phyloP scores from a whole-genome alignment of 1,284 basidiomycete species.

The Ceratobasidium papillatum region DNA sequence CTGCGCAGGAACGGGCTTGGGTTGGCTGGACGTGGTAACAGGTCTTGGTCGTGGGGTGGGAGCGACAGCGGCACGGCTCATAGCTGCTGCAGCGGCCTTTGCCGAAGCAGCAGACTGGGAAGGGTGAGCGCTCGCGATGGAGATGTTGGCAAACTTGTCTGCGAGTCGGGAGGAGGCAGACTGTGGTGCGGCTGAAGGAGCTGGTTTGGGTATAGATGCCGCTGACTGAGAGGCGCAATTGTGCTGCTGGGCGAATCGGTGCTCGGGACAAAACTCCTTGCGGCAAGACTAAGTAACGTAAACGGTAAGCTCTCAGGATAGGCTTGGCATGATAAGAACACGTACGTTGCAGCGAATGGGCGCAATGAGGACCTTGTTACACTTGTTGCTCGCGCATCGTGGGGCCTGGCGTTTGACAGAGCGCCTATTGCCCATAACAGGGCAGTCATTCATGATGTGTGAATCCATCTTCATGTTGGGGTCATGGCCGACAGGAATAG shows the following conservation, averaged over 20 bases:
- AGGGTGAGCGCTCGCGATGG: conserved; percentile 52
- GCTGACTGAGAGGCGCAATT: conserved; percentile 54
- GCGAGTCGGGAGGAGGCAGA: conserved; percentile 41
- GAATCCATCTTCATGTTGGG: conserved; percentile 78
- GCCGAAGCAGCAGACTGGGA: conserved; percentile 44
- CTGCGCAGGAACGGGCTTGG: conserved; percentile 23
- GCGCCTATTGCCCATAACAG: conserved; percentile 67
- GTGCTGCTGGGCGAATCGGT: conserved; percentile 77
- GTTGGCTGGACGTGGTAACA: conserved; percentile 21
- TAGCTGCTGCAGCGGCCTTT: conserved; percentile 57
- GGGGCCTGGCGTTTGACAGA: conserved; percentile 53
- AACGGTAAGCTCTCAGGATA: not conserved
- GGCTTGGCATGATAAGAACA: conserved; percentile 43
- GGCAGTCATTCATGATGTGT: conserved; percentile 71
- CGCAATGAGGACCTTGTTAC: conserved; percentile 74
- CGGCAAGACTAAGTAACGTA: conserved; percentile 63
- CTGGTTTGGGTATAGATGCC: conserved; percentile 29
- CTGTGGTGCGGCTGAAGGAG: conserved; percentile 43
- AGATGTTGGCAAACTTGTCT: conserved; percentile 44
- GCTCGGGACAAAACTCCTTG: conserved; percentile 73
- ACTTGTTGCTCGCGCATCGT: conserved; percentile 65
- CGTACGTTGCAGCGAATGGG: conserved; percentile 76
- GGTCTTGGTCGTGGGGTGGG: conserved; percentile 12
- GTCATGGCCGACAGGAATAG: conserved; percentile 75
- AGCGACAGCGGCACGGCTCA: conserved; percentile 53